Percentiles rank a stretch among this genome's conserved stretches.
Evolutionary conservation across 208 protist species (phyloP).

Genomic region (Acanthamoeba lenticulata): DNA sequence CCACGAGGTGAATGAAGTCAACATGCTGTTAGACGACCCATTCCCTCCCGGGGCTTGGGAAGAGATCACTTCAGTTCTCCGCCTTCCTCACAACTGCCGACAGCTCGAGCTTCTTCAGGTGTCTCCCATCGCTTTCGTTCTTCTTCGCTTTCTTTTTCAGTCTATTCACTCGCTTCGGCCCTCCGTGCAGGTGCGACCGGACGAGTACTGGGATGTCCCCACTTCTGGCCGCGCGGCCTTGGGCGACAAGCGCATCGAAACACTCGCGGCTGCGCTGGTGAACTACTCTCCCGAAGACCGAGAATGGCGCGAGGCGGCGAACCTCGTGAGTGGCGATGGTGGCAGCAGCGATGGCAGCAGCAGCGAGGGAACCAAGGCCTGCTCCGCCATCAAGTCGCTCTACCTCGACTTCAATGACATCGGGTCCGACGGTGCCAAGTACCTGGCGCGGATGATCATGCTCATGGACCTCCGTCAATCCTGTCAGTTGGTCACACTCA

Average conservation of each 20-base stretch:
- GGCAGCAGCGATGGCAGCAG: not conserved
- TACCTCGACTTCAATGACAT: constrained; percentile 43
- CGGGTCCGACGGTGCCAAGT: not conserved
- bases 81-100: not conserved
- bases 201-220: not conserved
- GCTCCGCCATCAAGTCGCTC: not conserved
- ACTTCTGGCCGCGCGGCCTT: not conserved
- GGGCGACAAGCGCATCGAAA: constrained; percentile 10
- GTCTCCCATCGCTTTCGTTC: not conserved
- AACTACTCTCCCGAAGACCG: not conserved
- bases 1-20: not conserved
- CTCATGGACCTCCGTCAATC: not conserved
- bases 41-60: not conserved
- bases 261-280: not conserved
- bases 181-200: not conserved
- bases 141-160: not conserved
- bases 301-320: not conserved
- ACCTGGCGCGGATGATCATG: not conserved
- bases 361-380: not conserved
- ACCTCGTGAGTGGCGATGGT: not conserved
- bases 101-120: constrained; percentile 2
- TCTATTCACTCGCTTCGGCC: too few relatives aligned
- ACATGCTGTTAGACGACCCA: not conserved
- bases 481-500: not conserved
- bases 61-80: not conserved